Percentiles rank a stretch among this genome's conserved stretches.
Conservation (phyloP, 345 rosid genomes). For the Excoecaria agallocha region DNA sequence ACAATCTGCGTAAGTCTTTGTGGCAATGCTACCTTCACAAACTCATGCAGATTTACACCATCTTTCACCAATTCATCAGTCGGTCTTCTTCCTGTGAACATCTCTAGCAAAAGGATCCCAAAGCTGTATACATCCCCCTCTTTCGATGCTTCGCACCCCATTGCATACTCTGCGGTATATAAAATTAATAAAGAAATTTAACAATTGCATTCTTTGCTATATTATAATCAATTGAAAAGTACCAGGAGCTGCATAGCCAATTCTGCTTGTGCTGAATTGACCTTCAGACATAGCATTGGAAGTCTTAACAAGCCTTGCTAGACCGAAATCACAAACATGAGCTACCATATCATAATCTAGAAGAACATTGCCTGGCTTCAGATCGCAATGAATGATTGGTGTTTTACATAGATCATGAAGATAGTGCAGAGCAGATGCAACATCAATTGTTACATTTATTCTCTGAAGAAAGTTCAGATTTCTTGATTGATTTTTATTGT, state of each 20-base stretch:
- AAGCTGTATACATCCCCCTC: slow-evolving; percentile 15
- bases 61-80: slow-evolving; percentile 8
- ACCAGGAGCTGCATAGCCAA: slow-evolving; percentile 29
- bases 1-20: background rate
- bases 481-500: background rate
- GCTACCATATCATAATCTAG: slow-evolving; percentile 16
- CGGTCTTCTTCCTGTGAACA: slow-evolving; percentile 18
- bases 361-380: slow-evolving; percentile 23
- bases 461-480: slow-evolving; percentile 9
- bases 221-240: background rate
- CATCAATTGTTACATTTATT: slow-evolving; percentile 14
- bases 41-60: slow-evolving; percentile 7
- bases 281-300: background rate
- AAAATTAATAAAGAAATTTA: background rate
- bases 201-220: too few species aligned
- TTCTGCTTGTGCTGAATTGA: slow-evolving; percentile 5
- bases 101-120: slow-evolving; percentile 13
- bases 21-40: background rate
- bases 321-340: slow-evolving; percentile 17
- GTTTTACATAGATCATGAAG: slow-evolving; percentile 18
- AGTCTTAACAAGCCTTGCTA: slow-evolving; percentile 8
- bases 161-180: slow-evolving; percentile 15
- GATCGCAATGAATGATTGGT: slow-evolving; percentile 14
- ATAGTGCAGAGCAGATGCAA: slow-evolving; percentile 17
- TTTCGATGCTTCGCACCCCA: slow-evolving; percentile 6